Percentiles rank a stretch among this genome's conserved stretches.
These are phyloP conservation scores for Lichtheimia hyalospora DNA, from an alignment of 371 early-diverging fungal genomes.

Conservation along the genomic window DNA sequence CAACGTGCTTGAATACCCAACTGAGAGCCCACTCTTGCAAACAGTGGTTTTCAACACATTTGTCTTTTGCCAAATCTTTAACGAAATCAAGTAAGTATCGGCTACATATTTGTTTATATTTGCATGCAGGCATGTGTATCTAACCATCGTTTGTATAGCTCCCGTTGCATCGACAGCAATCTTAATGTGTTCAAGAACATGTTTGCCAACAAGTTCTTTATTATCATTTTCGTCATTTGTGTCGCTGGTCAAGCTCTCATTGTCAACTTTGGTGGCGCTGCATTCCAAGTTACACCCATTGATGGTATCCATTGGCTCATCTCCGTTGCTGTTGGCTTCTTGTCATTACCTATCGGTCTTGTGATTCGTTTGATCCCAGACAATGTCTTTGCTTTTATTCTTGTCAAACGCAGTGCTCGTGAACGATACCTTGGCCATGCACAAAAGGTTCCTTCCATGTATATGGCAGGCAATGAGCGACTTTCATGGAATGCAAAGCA, in stretches of 20 bases:
- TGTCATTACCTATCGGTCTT: slow-evolving; percentile 70
- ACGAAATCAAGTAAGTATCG: slow-evolving; percentile 56
- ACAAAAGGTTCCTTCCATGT: slow-evolving; percentile 23
- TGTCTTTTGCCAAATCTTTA: slow-evolving; percentile 72
- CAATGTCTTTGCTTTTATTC: slow-evolving; percentile 28
- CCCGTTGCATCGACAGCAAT: slow-evolving; percentile 60
- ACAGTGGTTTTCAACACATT: slow-evolving; percentile 74
- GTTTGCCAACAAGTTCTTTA: slow-evolving; percentile 55
- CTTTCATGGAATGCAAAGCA: slow-evolving; percentile 13
- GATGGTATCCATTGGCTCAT: slow-evolving; percentile 64
- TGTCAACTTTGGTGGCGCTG: slow-evolving; percentile 59
- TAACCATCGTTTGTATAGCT: slow-evolving; percentile 24
- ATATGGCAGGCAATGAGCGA: slow-evolving; percentile 34
- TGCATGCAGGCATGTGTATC: not conserved
- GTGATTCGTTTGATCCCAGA: slow-evolving; percentile 67
- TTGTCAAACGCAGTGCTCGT: slow-evolving; percentile 26
- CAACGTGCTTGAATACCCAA: slow-evolving; percentile 31
- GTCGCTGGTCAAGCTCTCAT: slow-evolving; percentile 57
- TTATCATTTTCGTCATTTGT: slow-evolving; percentile 54
- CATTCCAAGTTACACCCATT: slow-evolving; percentile 52
- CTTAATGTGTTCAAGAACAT: slow-evolving; percentile 63
- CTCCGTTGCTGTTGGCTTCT: slow-evolving; percentile 60
- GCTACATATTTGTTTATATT: not conserved
- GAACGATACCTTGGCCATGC: slow-evolving; percentile 30
- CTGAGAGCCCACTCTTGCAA: slow-evolving; percentile 32